Conservation (phyloP, 306 rosid genomes). For the Carpinus fangiana region DNA sequence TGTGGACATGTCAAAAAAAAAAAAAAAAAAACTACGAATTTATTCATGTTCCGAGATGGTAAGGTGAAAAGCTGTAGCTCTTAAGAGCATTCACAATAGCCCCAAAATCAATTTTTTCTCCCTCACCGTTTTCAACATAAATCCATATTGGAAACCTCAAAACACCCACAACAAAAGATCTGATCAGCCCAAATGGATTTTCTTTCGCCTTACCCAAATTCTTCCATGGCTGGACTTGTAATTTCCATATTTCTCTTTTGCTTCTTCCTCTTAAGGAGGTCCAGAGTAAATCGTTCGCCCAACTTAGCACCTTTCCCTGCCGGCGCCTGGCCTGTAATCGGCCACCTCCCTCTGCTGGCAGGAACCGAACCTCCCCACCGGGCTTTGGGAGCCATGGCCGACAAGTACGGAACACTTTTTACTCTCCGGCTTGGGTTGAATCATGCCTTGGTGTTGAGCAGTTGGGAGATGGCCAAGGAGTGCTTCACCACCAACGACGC, state of each 20-base stretch:
- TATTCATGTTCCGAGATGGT: too few relatives aligned
- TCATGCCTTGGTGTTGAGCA: constrained; percentile 18
- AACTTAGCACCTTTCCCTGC: background rate
- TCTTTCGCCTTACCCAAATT: background rate
- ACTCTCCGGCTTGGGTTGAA: constrained; percentile 23
- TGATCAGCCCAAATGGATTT: background rate
- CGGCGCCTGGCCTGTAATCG: constrained; percentile 43
- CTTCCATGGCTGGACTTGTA: background rate
- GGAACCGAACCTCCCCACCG: constrained; percentile 10
- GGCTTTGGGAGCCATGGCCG: constrained; percentile 31
- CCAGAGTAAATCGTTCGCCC: background rate
- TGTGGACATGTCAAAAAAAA: too few relatives aligned
- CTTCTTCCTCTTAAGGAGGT: background rate
- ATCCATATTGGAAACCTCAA: too few relatives aligned
- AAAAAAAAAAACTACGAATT: too few relatives aligned
- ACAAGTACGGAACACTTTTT: constrained; percentile 34
- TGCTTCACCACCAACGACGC: constrained; percentile 37
- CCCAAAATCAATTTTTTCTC: too few relatives aligned
- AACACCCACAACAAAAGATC: too few relatives aligned
- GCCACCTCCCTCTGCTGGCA: constrained; percentile 24
- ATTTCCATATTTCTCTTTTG: background rate
- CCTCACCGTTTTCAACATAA: too few relatives aligned
- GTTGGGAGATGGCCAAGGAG: constrained; percentile 31
- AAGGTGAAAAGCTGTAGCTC: too few relatives aligned
- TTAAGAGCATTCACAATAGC: too few relatives aligned